Percentiles rank a stretch among this genome's conserved stretches.
Evolutionary conservation across 257 asterid genomes (phyloP).

Genomic region (Cynanchum wilfordii): DNA sequence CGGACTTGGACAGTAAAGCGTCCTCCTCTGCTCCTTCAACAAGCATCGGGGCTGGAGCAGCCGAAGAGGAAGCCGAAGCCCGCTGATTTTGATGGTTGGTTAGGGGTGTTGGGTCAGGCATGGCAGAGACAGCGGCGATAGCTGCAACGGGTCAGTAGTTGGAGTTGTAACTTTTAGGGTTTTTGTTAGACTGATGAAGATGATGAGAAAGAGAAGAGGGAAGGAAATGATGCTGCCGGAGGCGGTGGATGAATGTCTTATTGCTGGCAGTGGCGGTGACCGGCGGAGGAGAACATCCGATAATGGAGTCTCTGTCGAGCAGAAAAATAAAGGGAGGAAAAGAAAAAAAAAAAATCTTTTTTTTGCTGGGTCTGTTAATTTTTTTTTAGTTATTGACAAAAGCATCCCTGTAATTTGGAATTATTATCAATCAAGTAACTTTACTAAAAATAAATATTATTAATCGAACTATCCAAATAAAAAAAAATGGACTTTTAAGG

Average conservation of each 20-base stretch:
- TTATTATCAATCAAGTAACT: no score
- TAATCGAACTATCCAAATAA: no score
- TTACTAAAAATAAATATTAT: no score
- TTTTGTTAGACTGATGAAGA: not conserved
- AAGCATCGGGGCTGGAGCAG: constrained; percentile 31
- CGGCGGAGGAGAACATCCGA: not conserved
- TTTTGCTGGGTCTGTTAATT: no score
- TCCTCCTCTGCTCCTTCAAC: constrained; percentile 63
- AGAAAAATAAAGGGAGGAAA: not conserved
- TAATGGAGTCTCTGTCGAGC: not conserved
- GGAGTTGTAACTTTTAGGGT: not conserved
- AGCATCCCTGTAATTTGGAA: no score
- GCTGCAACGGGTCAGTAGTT: not conserved
- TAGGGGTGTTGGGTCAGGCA: constrained; percentile 24
- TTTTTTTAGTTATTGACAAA: no score
- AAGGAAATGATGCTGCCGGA: not conserved
- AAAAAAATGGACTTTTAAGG: no score
- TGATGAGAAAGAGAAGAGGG: not conserved
- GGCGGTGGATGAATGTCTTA: not conserved
- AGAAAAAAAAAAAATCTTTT: no score
- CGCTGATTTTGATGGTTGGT: constrained; percentile 5
- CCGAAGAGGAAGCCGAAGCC: constrained; percentile 32
- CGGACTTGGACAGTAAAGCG: constrained; percentile 41
- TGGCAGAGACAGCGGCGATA: not conserved
- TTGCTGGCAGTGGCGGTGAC: not conserved